Conservation (phyloP, 1,284 basidiomycete species). For the Anthracocystis walkeri region DNA sequence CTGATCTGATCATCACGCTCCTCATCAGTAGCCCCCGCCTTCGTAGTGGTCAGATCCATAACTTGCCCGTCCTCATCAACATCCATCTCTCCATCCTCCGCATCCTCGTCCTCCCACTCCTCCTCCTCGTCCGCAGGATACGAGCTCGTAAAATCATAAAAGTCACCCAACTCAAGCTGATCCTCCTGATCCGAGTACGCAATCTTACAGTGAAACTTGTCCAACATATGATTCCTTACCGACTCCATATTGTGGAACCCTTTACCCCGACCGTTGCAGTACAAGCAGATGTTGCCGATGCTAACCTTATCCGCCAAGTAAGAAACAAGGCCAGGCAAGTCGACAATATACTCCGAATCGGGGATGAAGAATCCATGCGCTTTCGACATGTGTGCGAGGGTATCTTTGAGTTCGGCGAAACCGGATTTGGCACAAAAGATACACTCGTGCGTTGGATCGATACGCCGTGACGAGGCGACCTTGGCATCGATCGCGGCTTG, state of each 20-base stretch:
- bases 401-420: conserved; percentile 75
- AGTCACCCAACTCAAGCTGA: conserved; percentile 88
- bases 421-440: conserved; percentile 85
- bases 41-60: conserved; percentile 22
- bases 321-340: conserved; percentile 82
- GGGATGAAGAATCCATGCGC: conserved; percentile 96
- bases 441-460: conserved; percentile 62
- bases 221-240: conserved; percentile 67
- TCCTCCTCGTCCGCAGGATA: conserved; percentile 74
- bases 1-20: conserved; percentile 75
- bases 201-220: conserved; percentile 85
- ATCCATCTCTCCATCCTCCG: conserved; percentile 39
- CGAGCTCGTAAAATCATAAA: conserved; percentile 87
- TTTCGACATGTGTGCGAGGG: conserved; percentile 86
- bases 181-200: conserved; percentile 86
- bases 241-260: conserved; percentile 60
- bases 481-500: conserved; percentile 62
- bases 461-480: conserved; percentile 60
- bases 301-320: conserved; percentile 95
- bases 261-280: conserved; percentile 73
- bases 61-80: conserved; percentile 38
- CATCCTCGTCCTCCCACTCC: conserved; percentile 59
- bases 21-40: conserved; percentile 66
- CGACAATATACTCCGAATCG: conserved; percentile 88
- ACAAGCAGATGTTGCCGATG: conserved; percentile 91